phyloP scores from a whole-genome alignment of 257 asterid genomes.

The Coffea canephora region DNA sequence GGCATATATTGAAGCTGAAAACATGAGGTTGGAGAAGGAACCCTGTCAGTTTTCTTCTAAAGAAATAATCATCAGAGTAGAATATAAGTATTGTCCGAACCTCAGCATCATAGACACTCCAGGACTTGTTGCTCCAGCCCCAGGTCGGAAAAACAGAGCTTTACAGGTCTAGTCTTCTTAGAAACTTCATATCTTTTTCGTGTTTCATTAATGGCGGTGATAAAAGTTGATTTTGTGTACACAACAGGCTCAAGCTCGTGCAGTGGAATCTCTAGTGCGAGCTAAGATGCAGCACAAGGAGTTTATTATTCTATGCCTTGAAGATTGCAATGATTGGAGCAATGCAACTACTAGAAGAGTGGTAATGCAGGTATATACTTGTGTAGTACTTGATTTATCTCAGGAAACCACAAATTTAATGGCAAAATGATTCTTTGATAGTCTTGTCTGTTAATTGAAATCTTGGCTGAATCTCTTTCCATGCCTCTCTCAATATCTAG shows the following conservation, averaged over 20 bases:
- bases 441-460: not conserved
- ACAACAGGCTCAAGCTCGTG: constrained; percentile 87
- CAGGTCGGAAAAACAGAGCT: constrained; percentile 79
- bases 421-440: not conserved
- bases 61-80: constrained; percentile 76
- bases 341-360: constrained; percentile 93
- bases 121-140: constrained; percentile 95
- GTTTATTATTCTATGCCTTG: constrained; percentile 93
- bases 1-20: constrained; percentile 95
- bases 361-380: constrained; percentile 80
- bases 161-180: constrained; percentile 60
- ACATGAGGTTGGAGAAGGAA: constrained; percentile 87
- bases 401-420: not conserved
- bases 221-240: constrained; percentile 28
- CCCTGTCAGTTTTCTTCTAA: constrained; percentile 78
- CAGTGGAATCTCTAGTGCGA: constrained; percentile 87
- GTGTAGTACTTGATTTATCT: not conserved
- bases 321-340: constrained; percentile 97
- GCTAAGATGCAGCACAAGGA: constrained; percentile 97
- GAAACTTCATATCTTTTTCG: constrained; percentile 12
- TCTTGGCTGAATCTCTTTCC: not conserved
- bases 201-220: constrained; percentile 12
- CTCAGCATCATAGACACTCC: constrained; percentile 94
- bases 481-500: constrained; percentile 30
- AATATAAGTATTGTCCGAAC: constrained; percentile 87